Base-by-base conservation (phyloP, 805 yeast species). In the Candida boleticola region DNA sequence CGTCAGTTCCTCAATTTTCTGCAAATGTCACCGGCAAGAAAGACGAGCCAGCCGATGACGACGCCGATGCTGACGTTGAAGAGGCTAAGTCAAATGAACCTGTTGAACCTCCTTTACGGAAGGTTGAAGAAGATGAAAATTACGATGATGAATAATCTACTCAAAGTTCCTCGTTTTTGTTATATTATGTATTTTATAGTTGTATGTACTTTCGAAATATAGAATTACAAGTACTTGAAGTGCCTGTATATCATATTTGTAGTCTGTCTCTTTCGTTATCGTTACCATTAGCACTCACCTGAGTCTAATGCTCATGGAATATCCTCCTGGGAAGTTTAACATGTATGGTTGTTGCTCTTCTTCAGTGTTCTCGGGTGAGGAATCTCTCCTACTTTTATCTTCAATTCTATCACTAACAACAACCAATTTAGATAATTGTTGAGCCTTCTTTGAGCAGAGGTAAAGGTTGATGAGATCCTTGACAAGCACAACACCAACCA, bases 51-150 rank as follows among this genome's bases (percentile, higher is more conserved):
- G 39, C 42, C 14, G 43, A 46, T n/a, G 39, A 35, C 3, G 55
- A 51, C 14, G 52, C 47, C 14, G 64, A 58, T 6, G 69, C 58
- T 3, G 68, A 62, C 2, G 61, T 54, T 9, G 63, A 60, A n/a
- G 61, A 54, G 17, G 56, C 53, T 18, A 50, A 49, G 33, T 49
- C 48, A 16, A 40, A 39, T 5, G 71, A 61, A 40, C 58, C 61
- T 1, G 64, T 61, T 13, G 76, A 70, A 43, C 74, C 76, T 21
- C 76, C 76, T 13, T 54, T 70, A 64, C 58, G 76, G 45, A 64
- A 63, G 37, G 70, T 71, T 21, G 73, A 70, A 31, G 76, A 71
- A 48, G 76, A 71, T 45, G 76, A 70, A 50, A 61, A 71, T 49
- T 71, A 71, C 50, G 76, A 70, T 44, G 76, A 70, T 39, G 73